These are phyloP conservation scores for Sugiyamaella mastotermitis DNA, from an alignment of 805 yeast species.

Conservation along the genomic window DNA sequence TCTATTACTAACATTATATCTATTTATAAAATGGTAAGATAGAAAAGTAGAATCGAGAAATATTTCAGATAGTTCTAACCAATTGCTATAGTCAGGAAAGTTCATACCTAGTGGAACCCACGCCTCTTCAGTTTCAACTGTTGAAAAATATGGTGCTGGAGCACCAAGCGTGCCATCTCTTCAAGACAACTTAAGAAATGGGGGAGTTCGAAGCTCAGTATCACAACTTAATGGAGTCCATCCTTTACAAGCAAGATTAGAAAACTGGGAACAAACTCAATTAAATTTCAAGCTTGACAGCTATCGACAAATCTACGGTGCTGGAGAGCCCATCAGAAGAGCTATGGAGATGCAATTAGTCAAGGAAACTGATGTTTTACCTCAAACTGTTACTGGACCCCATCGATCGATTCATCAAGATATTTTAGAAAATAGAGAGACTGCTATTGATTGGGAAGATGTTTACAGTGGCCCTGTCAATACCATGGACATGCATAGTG, in stretches of 20 bases:
- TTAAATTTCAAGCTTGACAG: constrained; percentile 64
- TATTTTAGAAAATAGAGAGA: constrained; percentile 71
- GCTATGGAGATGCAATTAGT: constrained; percentile 82
- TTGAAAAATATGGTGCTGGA: constrained; percentile 17
- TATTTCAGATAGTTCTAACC: not conserved
- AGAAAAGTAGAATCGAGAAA: not conserved
- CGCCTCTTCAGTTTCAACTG: constrained; percentile 10
- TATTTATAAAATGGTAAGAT: not conserved
- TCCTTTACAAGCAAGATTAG: constrained; percentile 73
- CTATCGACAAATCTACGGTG: constrained; percentile 79
- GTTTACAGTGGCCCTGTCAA: constrained; percentile 49
- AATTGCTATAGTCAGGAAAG: constrained; percentile 9
- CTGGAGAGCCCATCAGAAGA: constrained; percentile 89
- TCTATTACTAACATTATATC: not conserved
- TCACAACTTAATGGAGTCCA: constrained; percentile 43
- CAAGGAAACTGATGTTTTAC: constrained; percentile 62
- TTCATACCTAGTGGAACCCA: constrained; percentile 13
- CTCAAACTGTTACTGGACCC: constrained; percentile 51
- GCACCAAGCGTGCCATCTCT: constrained; percentile 57
- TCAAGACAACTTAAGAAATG: constrained; percentile 48
- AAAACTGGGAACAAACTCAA: constrained; percentile 76
- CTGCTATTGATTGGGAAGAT: constrained; percentile 89
- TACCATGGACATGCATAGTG: constrained; percentile 56
- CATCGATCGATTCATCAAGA: constrained; percentile 61
- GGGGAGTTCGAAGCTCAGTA: constrained; percentile 49